A percentile compares a stretch with the other conserved stretches of the same genome.
Conservation (phyloP, 495 filamentous ascomycete genomes). For the Oidiodendron maius region DNA sequence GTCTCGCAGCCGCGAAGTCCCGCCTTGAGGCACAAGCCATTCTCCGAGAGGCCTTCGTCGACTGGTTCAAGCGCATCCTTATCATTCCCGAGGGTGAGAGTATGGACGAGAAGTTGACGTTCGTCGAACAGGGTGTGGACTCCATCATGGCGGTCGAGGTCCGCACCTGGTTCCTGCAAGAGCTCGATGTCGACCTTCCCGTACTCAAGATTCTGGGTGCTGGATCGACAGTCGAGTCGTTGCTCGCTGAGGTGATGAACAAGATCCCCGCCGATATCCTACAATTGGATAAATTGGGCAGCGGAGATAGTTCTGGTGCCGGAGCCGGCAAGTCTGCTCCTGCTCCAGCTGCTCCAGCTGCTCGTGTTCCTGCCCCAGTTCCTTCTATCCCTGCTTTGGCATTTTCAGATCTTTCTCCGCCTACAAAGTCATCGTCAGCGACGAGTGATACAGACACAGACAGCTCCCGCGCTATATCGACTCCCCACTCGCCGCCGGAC, state of each 20-base stretch:
- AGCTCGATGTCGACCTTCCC: conserved; percentile 33
- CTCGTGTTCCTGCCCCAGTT: too few species aligned
- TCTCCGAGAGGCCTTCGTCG: background rate
- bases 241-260: background rate
- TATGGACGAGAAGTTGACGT: background rate
- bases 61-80: background rate
- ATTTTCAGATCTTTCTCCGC: too few species aligned
- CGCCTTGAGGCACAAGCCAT: background rate
- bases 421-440: too few species aligned
- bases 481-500: too few species aligned
- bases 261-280: too few species aligned
- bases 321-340: too few species aligned
- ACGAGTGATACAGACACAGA: too few species aligned
- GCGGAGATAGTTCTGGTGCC: too few species aligned
- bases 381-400: too few species aligned
- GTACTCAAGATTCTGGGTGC: conserved; percentile 44
- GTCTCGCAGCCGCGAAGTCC: background rate
- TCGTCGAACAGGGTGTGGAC: conserved; percentile 30
- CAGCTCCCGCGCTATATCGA: too few species aligned
- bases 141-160: conserved; percentile 31
- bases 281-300: too few species aligned
- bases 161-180: conserved; percentile 32
- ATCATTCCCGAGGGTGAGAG: background rate
- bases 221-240: conserved; percentile 23
- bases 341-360: too few species aligned